Percentiles rank a stretch among this genome's conserved stretches.
These are phyloP conservation scores for Neltuma alba DNA, from an alignment of 306 rosid genomes.

Conservation along the genomic window DNA sequence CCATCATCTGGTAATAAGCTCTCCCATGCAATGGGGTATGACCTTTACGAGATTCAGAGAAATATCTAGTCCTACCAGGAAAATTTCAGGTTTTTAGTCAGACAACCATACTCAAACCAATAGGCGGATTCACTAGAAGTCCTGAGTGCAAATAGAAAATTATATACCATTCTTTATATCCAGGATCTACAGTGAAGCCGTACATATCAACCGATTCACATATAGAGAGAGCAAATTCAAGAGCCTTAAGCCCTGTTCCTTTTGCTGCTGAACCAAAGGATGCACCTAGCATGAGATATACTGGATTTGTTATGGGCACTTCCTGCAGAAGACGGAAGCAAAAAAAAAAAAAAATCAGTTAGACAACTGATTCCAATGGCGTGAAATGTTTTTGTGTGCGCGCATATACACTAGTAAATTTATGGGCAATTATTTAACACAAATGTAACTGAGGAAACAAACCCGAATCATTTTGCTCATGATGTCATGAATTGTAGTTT, in stretches of 20 bases:
- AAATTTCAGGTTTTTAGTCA: slow-evolving; percentile 25
- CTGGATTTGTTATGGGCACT: slow-evolving; percentile 82
- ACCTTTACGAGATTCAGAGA: slow-evolving; percentile 97
- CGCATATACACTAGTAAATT: neutral
- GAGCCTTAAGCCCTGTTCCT: slow-evolving; percentile 99
- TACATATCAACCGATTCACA: slow-evolving; percentile 98
- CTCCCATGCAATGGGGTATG: slow-evolving; percentile 97
- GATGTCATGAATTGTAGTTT: slow-evolving; percentile 93
- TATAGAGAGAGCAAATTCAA: slow-evolving; percentile 91
- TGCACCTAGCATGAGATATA: slow-evolving; percentile 94
- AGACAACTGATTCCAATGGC: neutral
- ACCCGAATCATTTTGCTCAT: slow-evolving; percentile 94
- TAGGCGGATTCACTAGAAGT: slow-evolving; percentile 20
- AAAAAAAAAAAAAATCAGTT: neutral
- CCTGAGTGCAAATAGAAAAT: slow-evolving; percentile 23
- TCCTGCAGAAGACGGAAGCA: slow-evolving; percentile 68
- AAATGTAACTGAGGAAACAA: slow-evolving; percentile 15
- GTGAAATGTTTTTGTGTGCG: neutral
- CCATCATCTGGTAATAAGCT: slow-evolving; percentile 98
- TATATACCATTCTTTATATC: slow-evolving; percentile 92
- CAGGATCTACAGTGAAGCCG: slow-evolving; percentile 99
- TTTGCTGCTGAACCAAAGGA: slow-evolving; percentile 99
- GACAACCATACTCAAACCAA: slow-evolving; percentile 24
- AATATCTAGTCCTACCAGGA: slow-evolving; percentile 87
- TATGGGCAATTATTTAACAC: neutral